Evolutionary conservation across 352 stramenopile genomes (phyloP).

Genomic region (Thraustochytrium striatum): DNA sequence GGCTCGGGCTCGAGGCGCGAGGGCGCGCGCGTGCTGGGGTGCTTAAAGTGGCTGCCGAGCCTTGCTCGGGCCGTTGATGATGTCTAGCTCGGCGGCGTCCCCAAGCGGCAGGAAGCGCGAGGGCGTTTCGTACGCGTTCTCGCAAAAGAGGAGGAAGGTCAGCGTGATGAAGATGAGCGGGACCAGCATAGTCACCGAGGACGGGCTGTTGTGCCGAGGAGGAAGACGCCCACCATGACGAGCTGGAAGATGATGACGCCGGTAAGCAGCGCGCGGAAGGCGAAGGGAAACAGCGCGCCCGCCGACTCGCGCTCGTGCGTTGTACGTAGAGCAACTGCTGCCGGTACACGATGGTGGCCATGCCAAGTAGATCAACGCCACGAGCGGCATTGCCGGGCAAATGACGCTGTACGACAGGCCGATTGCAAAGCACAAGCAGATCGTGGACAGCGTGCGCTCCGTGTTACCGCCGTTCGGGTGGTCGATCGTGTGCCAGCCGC

Average conservation of each 20-base stretch:
- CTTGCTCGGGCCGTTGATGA: slow-evolving; percentile 23
- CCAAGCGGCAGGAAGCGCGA: slow-evolving; percentile 34
- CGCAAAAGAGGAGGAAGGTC: slow-evolving; percentile 42
- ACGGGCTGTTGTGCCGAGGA: not conserved
- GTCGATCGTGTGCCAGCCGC: slow-evolving; percentile 30
- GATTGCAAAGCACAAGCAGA: slow-evolving; percentile 22
- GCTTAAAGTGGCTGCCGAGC: not conserved
- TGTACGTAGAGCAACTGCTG: slow-evolving; percentile 42
- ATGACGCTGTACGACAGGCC: slow-evolving; percentile 35
- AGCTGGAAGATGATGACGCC: slow-evolving; percentile 31
- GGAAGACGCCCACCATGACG: slow-evolving; percentile 44
- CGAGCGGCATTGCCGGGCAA: slow-evolving; percentile 33
- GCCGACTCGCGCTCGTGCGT: slow-evolving; percentile 32
- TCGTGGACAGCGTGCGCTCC: slow-evolving; percentile 38
- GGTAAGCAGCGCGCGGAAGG: slow-evolving; percentile 33
- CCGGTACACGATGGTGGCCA: slow-evolving; percentile 22
- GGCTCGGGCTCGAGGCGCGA: slow-evolving; percentile 4
- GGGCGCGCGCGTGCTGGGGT: not conserved
- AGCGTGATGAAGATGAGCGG: slow-evolving; percentile 25
- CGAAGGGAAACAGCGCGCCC: slow-evolving; percentile 17
- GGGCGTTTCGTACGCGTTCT: slow-evolving; percentile 37
- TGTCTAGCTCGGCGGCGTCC: slow-evolving; percentile 34
- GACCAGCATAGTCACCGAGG: slow-evolving; percentile 26
- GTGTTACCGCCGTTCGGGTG: slow-evolving; percentile 36
- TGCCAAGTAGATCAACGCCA: slow-evolving; percentile 22